Conservation (phyloP, 352 stramenopile species). For the Globisporangium lucens region DNA sequence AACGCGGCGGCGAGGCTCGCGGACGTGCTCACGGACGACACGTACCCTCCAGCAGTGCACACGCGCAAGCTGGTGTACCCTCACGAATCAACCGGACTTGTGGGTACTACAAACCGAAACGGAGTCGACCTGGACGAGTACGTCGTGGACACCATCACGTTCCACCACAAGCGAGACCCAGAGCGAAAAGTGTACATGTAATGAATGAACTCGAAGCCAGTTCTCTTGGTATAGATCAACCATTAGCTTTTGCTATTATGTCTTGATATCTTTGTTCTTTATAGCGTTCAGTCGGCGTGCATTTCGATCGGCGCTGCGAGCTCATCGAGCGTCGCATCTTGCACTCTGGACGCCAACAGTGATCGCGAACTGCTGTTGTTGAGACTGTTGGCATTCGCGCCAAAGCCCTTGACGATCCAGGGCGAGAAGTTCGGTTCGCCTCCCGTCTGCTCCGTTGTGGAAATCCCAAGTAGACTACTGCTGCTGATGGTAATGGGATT, state of each 20-base stretch:
- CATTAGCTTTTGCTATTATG: not conserved
- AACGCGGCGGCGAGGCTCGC: not conserved
- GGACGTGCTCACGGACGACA: not conserved
- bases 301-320: conserved; percentile 19
- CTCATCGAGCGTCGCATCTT: conserved; percentile 16
- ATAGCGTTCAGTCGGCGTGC: not conserved
- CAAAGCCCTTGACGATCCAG: conserved; percentile 18
- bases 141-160: not conserved
- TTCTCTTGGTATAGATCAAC: not conserved
- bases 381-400: not conserved
- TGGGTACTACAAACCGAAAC: not conserved
- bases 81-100: not conserved
- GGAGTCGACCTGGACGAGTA: not conserved
- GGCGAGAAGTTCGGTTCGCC: conserved; percentile 9
- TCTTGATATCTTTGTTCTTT: not conserved
- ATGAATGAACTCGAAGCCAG: not conserved
- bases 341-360: not conserved
- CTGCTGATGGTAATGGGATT: conserved; percentile 12
- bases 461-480: not conserved
- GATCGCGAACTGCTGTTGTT: not conserved
- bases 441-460: not conserved
- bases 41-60: not conserved
- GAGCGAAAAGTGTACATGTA: not conserved
- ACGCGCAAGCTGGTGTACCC: not conserved
- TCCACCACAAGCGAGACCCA: not conserved